Percentiles rank a stretch among this genome's conserved stretches.
Conservation (phyloP, 2,329 filamentous ascomycete species). For the Ampelomyces quisqualis region DNA sequence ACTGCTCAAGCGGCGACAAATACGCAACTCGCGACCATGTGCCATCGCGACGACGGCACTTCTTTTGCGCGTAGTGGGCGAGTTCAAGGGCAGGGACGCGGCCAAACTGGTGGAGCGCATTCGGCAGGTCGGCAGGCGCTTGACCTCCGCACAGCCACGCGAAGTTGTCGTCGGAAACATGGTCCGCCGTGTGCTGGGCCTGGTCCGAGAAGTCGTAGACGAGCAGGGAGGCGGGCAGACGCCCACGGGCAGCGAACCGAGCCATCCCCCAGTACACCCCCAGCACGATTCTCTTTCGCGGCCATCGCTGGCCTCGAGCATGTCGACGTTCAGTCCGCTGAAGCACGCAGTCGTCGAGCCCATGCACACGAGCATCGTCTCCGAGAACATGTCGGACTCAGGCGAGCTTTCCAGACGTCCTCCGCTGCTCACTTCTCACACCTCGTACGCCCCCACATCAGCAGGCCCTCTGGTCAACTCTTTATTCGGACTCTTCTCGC, state of each 20-base stretch:
- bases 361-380: conserved; percentile 30
- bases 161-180: conserved; percentile 95
- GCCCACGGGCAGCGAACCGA: conserved; percentile 58
- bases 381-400: conserved; percentile 40
- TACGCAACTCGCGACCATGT: conserved; percentile 82
- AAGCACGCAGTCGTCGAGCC: conserved; percentile 45
- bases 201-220: conserved; percentile 88
- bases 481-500: conserved; percentile 84
- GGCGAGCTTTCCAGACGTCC: conserved; percentile 53
- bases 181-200: conserved; percentile 80
- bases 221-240: conserved; percentile 71
- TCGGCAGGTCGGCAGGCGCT: conserved; percentile 71
- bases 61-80: conserved; percentile 80
- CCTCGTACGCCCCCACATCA: conserved; percentile 61
- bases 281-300: conserved; percentile 41
- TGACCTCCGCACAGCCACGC: conserved; percentile 80
- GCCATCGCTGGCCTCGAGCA: conserved; percentile 44
- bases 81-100: conserved; percentile 75
- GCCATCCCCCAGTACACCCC: conserved; percentile 49
- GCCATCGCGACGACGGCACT: conserved; percentile 89
- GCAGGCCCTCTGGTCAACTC: conserved; percentile 62
- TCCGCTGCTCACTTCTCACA: conserved; percentile 62
- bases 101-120: conserved; percentile 78
- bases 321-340: conserved; percentile 52
- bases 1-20: conserved; percentile 86